Conservation (phyloP, 1,284 basidiomycete genomes). For the Ustilago hordei region DNA sequence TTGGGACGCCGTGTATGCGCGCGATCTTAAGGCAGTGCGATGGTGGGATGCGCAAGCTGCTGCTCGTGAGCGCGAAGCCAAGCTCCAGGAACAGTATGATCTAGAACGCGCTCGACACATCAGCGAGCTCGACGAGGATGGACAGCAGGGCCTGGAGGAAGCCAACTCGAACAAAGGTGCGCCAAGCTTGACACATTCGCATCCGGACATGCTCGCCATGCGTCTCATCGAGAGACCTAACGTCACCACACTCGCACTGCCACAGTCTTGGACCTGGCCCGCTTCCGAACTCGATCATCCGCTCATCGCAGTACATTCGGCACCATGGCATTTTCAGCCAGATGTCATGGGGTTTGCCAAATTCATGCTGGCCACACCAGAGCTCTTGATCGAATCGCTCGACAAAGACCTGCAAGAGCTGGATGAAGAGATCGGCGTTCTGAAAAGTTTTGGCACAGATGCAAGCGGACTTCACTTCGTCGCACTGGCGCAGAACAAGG, state of each 20-base stretch:
- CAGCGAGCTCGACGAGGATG: constrained; percentile 29
- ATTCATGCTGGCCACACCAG: constrained; percentile 94
- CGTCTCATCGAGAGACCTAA: constrained; percentile 91
- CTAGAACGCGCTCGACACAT: constrained; percentile 24
- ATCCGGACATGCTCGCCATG: constrained; percentile 76
- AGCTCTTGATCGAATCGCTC: constrained; percentile 78
- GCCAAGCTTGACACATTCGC: constrained; percentile 33
- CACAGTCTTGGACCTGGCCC: constrained; percentile 90
- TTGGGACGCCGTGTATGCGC: constrained; percentile 89
- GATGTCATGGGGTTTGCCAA: constrained; percentile 89
- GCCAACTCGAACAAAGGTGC: constrained; percentile 15
- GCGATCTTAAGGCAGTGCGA: constrained; percentile 90
- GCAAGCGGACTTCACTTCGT: constrained; percentile 86
- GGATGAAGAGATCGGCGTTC: constrained; percentile 73
- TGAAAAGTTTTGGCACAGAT: constrained; percentile 73
- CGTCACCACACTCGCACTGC: constrained; percentile 93
- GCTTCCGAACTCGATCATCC: constrained; percentile 41
- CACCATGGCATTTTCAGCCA: constrained; percentile 94
- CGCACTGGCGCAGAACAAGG: constrained; percentile 74
- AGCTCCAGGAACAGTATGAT: constrained; percentile 35
- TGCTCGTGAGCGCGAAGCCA: constrained; percentile 40
- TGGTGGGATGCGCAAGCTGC: constrained; percentile 70
- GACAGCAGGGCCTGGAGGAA: background rate
- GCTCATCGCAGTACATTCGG: constrained; percentile 87
- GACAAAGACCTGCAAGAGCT: constrained; percentile 81